phyloP scores from a whole-genome alignment of 768 basidiomycete species.

The Amanita pseudoporphyria region DNA sequence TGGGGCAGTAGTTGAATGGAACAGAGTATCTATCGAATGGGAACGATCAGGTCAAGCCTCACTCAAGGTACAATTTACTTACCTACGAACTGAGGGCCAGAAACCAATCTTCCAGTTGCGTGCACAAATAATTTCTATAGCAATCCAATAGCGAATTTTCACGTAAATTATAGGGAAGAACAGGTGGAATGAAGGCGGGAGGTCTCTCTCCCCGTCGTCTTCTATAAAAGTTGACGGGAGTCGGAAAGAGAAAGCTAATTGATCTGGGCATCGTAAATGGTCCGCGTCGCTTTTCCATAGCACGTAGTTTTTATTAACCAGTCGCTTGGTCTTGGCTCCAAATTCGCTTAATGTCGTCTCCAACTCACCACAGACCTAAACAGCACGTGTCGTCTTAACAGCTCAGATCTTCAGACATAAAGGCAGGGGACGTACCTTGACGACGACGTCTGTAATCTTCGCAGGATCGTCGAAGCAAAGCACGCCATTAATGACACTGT shows the following conservation, averaged over 20 bases:
- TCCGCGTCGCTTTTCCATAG: slow-evolving; percentile 23
- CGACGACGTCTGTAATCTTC: slow-evolving; percentile 29
- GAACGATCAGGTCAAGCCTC: background rate
- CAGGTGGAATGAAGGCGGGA: slow-evolving; percentile 41
- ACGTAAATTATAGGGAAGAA: slow-evolving; percentile 25
- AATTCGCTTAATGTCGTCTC: slow-evolving; percentile 29
- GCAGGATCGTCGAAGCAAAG: slow-evolving; percentile 30
- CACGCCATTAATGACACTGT: slow-evolving; percentile 29
- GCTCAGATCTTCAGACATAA: background rate
- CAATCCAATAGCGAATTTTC: slow-evolving; percentile 36
- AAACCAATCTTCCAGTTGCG: slow-evolving; percentile 31
- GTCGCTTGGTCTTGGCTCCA: slow-evolving; percentile 23
- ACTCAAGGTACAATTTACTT: slow-evolving; percentile 9
- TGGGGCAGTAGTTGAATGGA: slow-evolving; percentile 44
- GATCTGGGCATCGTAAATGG: slow-evolving; percentile 16
- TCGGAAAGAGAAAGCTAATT: slow-evolving; percentile 31
- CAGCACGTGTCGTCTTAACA: background rate
- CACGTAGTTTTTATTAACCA: slow-evolving; percentile 22
- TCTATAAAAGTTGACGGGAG: slow-evolving; percentile 40
- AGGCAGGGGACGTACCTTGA: slow-evolving; percentile 31
- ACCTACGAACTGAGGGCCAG: slow-evolving; percentile 40
- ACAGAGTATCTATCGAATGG: slow-evolving; percentile 25
- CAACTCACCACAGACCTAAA: slow-evolving; percentile 34
- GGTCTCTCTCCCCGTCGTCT: slow-evolving; percentile 18
- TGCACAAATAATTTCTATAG: slow-evolving; percentile 28